Evolutionary conservation across 768 basidiomycete genomes (phyloP).

Genomic region (Coprinopsis strossmayeri): DNA sequence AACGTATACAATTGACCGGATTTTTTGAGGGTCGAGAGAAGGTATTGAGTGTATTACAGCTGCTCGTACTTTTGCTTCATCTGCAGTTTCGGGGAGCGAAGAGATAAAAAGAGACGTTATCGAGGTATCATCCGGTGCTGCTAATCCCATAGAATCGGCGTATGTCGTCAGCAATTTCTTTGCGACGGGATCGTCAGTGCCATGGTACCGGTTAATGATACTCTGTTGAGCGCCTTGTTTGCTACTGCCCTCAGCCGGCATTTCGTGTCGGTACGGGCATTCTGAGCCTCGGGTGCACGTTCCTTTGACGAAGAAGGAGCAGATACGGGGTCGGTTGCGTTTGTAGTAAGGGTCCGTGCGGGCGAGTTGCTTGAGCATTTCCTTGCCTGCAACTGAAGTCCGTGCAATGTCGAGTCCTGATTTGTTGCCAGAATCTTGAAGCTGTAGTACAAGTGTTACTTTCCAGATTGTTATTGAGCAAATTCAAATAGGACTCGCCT

Average conservation of each 20-base stretch:
- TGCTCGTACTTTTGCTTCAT: constrained; percentile 71
- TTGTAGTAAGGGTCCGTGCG: constrained; percentile 97
- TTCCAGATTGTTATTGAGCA: too few species aligned
- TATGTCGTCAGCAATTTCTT: constrained; percentile 78
- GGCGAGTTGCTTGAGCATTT: constrained; percentile 94
- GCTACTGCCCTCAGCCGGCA: constrained; percentile 48
- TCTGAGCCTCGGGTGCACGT: constrained; percentile 88
- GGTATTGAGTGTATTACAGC: constrained; percentile 64
- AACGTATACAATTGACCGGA: constrained; percentile 84
- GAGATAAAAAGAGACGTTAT: constrained; percentile 52
- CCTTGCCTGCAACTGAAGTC: constrained; percentile 79
- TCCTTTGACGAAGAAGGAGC: constrained; percentile 94
- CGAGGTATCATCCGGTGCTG: constrained; percentile 81
- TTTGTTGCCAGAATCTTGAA: constrained; percentile 41
- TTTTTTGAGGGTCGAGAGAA: constrained; percentile 49
- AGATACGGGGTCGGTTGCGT: constrained; percentile 89
- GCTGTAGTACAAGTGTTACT: background rate
- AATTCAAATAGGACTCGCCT: constrained; percentile 40
- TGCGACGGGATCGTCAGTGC: constrained; percentile 89
- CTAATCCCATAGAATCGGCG: constrained; percentile 77
- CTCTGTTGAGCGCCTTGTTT: constrained; percentile 87
- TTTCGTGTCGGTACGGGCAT: constrained; percentile 96
- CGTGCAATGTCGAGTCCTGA: constrained; percentile 56
- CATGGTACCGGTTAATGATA: constrained; percentile 91
- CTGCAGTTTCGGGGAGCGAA: constrained; percentile 30